phyloP scores from a whole-genome alignment of 2,329 filamentous ascomycete species.

The Stemphylium vesicarium region DNA sequence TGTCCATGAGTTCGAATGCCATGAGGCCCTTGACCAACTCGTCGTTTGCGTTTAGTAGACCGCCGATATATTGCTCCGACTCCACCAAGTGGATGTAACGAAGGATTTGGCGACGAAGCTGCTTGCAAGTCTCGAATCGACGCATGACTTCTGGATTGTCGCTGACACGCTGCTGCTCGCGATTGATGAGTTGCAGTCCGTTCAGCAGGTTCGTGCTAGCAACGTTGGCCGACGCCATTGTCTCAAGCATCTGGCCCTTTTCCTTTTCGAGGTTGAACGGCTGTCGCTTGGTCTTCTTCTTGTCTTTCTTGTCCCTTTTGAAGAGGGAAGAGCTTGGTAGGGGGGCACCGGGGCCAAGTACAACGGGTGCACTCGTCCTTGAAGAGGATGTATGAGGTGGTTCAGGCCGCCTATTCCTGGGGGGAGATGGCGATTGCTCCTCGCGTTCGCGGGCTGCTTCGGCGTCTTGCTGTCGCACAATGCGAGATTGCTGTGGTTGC shows the following conservation, averaged over 20 bases:
- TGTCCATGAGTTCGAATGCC: conserved; percentile 92
- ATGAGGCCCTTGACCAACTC: conserved; percentile 93
- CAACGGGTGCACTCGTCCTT: conserved; percentile 34
- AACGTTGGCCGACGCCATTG: conserved; percentile 88
- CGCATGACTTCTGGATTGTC: conserved; percentile 77
- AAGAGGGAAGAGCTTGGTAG: conserved; percentile 60
- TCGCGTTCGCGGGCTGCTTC: conserved; percentile 74
- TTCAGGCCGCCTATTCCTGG: conserved; percentile 29
- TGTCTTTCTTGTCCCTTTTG: conserved; percentile 61
- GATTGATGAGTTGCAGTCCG: conserved; percentile 85
- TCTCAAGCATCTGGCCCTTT: conserved; percentile 82
- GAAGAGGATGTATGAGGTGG: conserved; percentile 39
- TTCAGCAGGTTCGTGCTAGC: conserved; percentile 92
- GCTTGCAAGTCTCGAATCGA: conserved; percentile 86
- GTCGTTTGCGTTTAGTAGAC: conserved; percentile 91
- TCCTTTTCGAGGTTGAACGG: conserved; percentile 86
- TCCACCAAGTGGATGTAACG: conserved; percentile 94
- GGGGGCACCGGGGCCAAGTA: conserved; percentile 34
- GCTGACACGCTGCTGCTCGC: conserved; percentile 85
- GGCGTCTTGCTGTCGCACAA: conserved; percentile 79
- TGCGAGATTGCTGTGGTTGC: conserved; percentile 75
- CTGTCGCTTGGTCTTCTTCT: conserved; percentile 62
- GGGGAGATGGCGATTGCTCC: conserved; percentile 49
- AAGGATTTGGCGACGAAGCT: conserved; percentile 80
- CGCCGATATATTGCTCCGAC: conserved; percentile 86